Evolutionary conservation across 805 yeast genomes (phyloP).

Genomic region (Lachancea kluyveri): DNA sequence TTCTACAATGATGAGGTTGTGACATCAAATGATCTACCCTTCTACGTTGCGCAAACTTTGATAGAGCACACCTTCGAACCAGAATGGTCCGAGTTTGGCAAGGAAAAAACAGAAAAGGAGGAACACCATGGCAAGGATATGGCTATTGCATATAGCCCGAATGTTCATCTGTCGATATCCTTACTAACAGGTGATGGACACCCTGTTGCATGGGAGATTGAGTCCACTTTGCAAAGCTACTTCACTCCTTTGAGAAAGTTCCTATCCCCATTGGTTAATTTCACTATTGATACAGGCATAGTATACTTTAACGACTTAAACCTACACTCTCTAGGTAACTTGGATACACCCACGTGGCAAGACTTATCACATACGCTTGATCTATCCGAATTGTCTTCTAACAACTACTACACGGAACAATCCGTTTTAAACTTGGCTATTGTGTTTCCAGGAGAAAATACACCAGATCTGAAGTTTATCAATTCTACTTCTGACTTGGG

Average conservation of each 20-base stretch:
- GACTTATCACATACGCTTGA: slow-evolving; percentile 76
- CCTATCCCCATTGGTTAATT: slow-evolving; percentile 53
- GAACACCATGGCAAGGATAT: slow-evolving; percentile 16
- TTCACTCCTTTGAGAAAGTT: slow-evolving; percentile 51
- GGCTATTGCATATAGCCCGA: slow-evolving; percentile 41
- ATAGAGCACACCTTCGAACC: slow-evolving; percentile 39
- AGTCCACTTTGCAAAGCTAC: slow-evolving; percentile 39
- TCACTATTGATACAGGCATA: slow-evolving; percentile 74
- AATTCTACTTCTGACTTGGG: slow-evolving; percentile 11
- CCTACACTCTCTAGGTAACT: slow-evolving; percentile 22
- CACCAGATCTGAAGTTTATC: slow-evolving; percentile 38
- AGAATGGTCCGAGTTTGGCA: slow-evolving; percentile 32
- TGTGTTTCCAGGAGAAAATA: slow-evolving; percentile 30
- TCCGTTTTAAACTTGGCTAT: slow-evolving; percentile 61
- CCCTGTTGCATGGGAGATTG: slow-evolving; percentile 71
- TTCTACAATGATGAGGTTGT: slow-evolving; percentile 35
- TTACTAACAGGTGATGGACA: slow-evolving; percentile 64
- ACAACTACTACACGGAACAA: slow-evolving; percentile 52
- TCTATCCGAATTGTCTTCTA: slow-evolving; percentile 62
- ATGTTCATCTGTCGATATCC: slow-evolving; percentile 70
- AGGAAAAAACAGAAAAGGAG: slow-evolving; percentile 7
- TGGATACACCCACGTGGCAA: slow-evolving; percentile 34
- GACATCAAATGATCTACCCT: slow-evolving; percentile 57
- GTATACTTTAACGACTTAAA: slow-evolving; percentile 48
- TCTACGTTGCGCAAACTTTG: slow-evolving; percentile 47